A percentile compares a stretch with the other conserved stretches of the same genome.
Conservation (phyloP, 176 grass and related monocot species). For the Lolium rigidum region DNA sequence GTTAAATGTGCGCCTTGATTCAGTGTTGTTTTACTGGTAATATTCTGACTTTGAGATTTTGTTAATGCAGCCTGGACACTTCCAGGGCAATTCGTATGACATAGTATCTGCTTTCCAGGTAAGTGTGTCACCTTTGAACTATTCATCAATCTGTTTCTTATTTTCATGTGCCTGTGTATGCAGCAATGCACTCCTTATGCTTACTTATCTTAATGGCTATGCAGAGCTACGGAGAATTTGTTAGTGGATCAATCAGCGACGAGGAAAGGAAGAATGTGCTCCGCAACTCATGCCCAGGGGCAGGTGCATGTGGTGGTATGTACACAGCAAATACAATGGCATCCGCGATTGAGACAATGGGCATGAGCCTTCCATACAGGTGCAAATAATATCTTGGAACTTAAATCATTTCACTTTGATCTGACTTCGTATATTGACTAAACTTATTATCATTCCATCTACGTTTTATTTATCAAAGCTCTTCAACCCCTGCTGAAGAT, state of each 20-base stretch:
- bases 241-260: slow-evolving; percentile 86
- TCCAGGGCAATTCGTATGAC: slow-evolving; percentile 92
- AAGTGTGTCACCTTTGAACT: slow-evolving; percentile 4
- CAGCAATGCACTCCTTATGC: not conserved
- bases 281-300: slow-evolving; percentile 94
- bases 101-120: slow-evolving; percentile 99
- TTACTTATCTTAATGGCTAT: slow-evolving; percentile 34
- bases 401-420: slow-evolving; percentile 21
- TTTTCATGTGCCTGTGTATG: slow-evolving; percentile 4
- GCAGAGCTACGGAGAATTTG: slow-evolving; percentile 94
- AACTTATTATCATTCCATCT: slow-evolving; percentile 3
- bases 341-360: slow-evolving; percentile 97
- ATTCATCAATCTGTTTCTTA: not conserved
- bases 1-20: not conserved
- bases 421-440: not conserved
- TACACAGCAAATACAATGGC: slow-evolving; percentile 99
- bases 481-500: slow-evolving; percentile 94
- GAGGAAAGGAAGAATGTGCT: slow-evolving; percentile 88
- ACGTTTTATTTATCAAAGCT: slow-evolving; percentile 60
- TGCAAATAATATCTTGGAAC: slow-evolving; percentile 36
- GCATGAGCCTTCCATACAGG: slow-evolving; percentile 99
- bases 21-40: not conserved
- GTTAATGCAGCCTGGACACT: slow-evolving; percentile 88
- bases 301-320: slow-evolving; percentile 98
- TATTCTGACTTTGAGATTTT: slow-evolving; percentile 33